Evolutionary conservation across 164 flowering plant species (phyloP), one percentile per base, ranked within the genome.

Genomic region (Piper longum): DNA sequence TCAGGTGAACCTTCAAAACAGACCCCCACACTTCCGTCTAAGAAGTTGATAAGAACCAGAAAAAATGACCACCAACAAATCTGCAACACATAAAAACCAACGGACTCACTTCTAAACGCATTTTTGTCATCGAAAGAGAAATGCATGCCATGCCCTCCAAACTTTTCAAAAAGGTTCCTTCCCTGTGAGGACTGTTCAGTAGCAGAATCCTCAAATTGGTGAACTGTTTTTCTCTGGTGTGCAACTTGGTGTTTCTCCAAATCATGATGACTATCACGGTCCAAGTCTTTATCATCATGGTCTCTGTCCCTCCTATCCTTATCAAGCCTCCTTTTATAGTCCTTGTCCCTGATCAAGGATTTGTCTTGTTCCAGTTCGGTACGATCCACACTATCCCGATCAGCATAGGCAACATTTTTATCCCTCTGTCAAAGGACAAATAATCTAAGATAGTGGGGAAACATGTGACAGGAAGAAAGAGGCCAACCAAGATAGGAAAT

Each of bases 331-430:
- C 74, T 84, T 52, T 81, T 57, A 66, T 79, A 85, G 57, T 82
- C 91, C 71, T 85, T 83, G 55, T 77, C 85, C 68, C 72, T 87
- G 51, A 70, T 12, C 43, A 72, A 3, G 16, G 66, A 42, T 72
- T 72, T 80, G 40, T 84, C 90, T 69, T 74, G 77, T 58, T 83
- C 89, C 3, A 70, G 73, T 64, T 85, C 85, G 59, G 83, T 80
- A 59, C 79, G 80, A 43, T 84, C 87, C 69, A 77, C 79, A 63
- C 83, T 79, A 60, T 82, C 87, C 36, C 78, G 77, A 59, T 82
- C 88, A 57, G 71, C 73, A 67, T 79, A 82, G 19, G 84, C 73
- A 72, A 77, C 56, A 62, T 72, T 62, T 78, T 83, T 79, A 56
- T 87, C 91, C 76, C 77, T 85, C 95, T 89, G 82, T 45, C 45